Conservation (phyloP, 345 rosid species). For the Sisymbrium altissimum region DNA sequence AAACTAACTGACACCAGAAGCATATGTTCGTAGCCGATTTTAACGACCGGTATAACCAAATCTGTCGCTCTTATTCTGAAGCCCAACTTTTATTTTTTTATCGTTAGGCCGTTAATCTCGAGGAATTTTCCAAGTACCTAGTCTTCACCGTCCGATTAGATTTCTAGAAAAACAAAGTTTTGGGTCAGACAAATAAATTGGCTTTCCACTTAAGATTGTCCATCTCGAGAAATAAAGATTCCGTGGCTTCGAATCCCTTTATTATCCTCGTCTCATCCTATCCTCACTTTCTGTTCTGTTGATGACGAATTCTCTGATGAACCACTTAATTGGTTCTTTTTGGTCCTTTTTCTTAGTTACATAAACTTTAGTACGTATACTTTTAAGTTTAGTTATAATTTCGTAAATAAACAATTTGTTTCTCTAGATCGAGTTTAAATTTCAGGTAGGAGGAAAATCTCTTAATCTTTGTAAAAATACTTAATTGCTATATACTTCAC, state of each 20-base stretch:
- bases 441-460: too few species aligned
- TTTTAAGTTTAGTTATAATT: not conserved
- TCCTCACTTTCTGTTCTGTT: conserved; percentile 24
- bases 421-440: too few species aligned
- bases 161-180: not conserved
- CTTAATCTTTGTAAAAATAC: too few species aligned
- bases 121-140: not conserved
- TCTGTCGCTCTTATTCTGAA: conserved; percentile 20
- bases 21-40: conserved; percentile 18
- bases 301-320: conserved; percentile 22
- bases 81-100: not conserved
- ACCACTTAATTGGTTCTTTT: not conserved
- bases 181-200: not conserved
- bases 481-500: too few species aligned
- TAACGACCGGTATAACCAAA: conserved; percentile 21
- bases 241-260: conserved; percentile 3
- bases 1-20: conserved; percentile 16
- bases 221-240: conserved; percentile 19
- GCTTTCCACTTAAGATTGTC: conserved; percentile 2
- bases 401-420: too few species aligned
- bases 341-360: not conserved
- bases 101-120: conserved; percentile 10
- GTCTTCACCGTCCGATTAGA: conserved; percentile 21
- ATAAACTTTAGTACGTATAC: not conserved
- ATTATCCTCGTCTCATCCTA: conserved; percentile 16